phyloP scores from a whole-genome alignment of 106 monocot species.

The Dendrobium huoshanense region DNA sequence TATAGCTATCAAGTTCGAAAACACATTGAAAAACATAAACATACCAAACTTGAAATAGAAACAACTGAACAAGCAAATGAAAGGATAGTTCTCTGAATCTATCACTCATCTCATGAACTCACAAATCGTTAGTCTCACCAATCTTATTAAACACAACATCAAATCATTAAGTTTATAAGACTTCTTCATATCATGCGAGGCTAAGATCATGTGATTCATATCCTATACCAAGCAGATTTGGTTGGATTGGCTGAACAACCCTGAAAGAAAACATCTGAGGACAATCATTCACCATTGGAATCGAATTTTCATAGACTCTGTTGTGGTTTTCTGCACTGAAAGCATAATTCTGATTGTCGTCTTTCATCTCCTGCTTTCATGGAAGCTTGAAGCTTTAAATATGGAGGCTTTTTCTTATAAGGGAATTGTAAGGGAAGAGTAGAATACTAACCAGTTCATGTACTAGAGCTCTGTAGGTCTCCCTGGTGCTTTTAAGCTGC shows the following conservation, averaged over 20 bases:
- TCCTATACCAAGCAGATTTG: conserved; percentile 5
- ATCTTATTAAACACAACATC: not conserved
- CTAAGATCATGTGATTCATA: conserved; percentile 14
- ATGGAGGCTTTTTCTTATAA: not conserved
- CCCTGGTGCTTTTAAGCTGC: conserved; percentile 21
- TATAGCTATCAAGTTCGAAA: no score
- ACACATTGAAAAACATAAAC: not conserved
- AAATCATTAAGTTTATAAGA: not conserved
- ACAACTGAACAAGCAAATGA: not conserved
- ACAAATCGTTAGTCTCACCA: no score
- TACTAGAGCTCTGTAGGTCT: conserved; percentile 12
- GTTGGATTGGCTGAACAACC: conserved; percentile 14
- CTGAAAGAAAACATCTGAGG: conserved; percentile 12
- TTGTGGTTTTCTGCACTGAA: conserved; percentile 7
- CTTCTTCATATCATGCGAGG: not conserved
- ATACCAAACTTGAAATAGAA: not conserved
- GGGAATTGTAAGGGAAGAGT: not conserved
- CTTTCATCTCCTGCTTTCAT: conserved; percentile 21
- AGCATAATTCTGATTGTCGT: conserved; percentile 7
- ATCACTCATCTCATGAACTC: not conserved
- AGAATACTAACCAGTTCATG: conserved; percentile 19
- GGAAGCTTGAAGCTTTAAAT: not conserved
- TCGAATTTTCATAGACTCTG: not conserved
- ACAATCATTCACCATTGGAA: not conserved
- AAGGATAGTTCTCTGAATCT: not conserved